Base-by-base conservation (phyloP, 2,329 filamentous ascomycete species). In the Fusarium metavorans region DNA sequence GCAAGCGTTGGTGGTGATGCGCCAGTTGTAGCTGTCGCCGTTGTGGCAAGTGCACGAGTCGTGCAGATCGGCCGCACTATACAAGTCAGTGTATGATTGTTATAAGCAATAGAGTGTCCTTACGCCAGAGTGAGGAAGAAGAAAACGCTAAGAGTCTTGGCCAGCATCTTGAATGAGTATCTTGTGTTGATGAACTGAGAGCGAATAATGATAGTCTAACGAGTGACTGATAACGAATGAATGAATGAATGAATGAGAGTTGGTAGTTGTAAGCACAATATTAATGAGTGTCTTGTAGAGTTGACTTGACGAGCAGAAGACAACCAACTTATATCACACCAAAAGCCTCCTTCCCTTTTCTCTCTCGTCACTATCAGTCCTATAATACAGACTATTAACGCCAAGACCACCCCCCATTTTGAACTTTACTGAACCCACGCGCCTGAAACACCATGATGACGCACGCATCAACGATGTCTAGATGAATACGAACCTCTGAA, bases 1-100 rank as follows among this genome's bases (percentile, higher is more conserved):
- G 64, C 75, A 77, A 5, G 75, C 75, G 34, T 67, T 64, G 16
- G 43, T 72, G 3, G 75, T 77, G 6, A 77, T 61, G 7, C 75
- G 75, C 59, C 54, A 76, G 57, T 76, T 77, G 25, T 74, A 74
- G 30, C 65, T 73, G 2, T 77, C 71, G 1, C 75, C 75, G 16
- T 77, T 77, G 3, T 75, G 68, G 20, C 75, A 77, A 1, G 73
- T 50, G 48, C 75, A 77, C 34, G 59, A 74, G 8, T 70, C 35
- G 50, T 77, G 75, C 9, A 77, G 75, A 0, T 71, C 63, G 1
- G 75, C 75, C 13, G 75, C 63, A 2, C 75, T 77, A 7, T 32
- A n/a, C 0, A 35, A 16, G 54, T 57, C 34, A 34, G 20, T 20
- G 2, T 39, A 13, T 57, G 54, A 5, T 27, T 16, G 14, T 39